Base-by-base conservation (phyloP, 1,284 basidiomycete species). In the Microbotryum violaceum region DNA sequence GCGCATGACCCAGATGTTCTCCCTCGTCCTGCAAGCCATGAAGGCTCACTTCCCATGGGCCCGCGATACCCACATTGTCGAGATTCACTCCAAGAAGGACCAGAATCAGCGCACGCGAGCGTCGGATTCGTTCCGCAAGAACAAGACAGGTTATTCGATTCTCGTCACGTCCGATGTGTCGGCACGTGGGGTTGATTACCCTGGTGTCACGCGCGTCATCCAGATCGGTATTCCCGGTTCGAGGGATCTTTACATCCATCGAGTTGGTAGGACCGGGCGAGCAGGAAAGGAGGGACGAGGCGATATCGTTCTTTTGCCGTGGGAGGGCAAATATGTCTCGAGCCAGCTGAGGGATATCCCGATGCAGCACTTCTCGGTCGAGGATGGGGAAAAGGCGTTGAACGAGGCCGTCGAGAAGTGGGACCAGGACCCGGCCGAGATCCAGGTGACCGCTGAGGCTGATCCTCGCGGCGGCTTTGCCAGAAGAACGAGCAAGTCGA, bases 211-310 rank as follows among this genome's bases (percentile, higher is more conserved):
- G 0, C 85, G 93, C 31, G 89, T 97, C 59, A 90, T 98, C 70
- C 94, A 97, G 76, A 78, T 98, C 59, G 91, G 94, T 61, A 79
- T 89, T 6, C 91, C 94, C 1, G 74, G 77, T 8, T 80, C 76
- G 6, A 75, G 82, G 12, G 87, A 92, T 52, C 83, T 88, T 70
- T 98, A 98, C 75, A 81, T 94, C 56, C 92, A 97, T 73, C 87
- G 94, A 65, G 85, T 97, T 53, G 91, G 92, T 2, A 82, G 92
- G 63, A 96, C 94, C 0, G 92, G 91, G 23, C 85, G 93, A 70
- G 88, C 85, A 2, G 78, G 79, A 27, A 80, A 81, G 46, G 70
- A 76, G n/a, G 89, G 89, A 1, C 84, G 91, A 60, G 91, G 87
- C 8, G 94, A 98, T 76, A 76, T 98, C 55, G 82, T 98, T 23